Evolutionary conservation across 2,329 filamentous ascomycete species (phyloP), one percentile per base, ranked within the genome.

Genomic region (Fusarium sterilihyphosum): DNA sequence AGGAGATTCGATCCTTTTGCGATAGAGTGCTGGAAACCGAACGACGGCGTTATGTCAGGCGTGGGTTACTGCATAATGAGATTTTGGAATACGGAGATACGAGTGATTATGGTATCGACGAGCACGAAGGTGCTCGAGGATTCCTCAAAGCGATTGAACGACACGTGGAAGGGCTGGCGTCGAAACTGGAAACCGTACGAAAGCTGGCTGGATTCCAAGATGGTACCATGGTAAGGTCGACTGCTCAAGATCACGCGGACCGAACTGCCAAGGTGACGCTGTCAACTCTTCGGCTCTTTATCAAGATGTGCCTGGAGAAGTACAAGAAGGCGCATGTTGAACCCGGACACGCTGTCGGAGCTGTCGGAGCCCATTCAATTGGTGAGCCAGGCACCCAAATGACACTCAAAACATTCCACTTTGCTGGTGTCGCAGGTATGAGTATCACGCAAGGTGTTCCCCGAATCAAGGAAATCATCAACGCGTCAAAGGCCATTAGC

Each of bases 391-490:
- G 96, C 81, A 99, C 96, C 2, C 96, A 99, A 83, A 99, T 99
- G 96, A 99, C 96, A 3, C 86, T 99, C 73, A 98, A 98, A 85
- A 98, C 96, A 81, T 98, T 98, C 91, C 96, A 98, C 93, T 99
- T 99, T 86, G 96, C 96, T 81, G 96, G 96, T 93, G 96, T 99
- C 73, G 96, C 96, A 49, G 96, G 96, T 82, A 98, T 99, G 96
- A 98, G 94, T 88, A 98, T 99, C 81, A 99, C 96, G 0, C 94
- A 98, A 81, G 96, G 96, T 93, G 96, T 99, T 12, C 96, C 96
- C 3, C 96, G 96, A 92, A 99, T 99, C 86, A 99, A 99, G 85
- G 96, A 99, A 87, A 99, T 99, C 77, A 99, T 99, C 91, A 99
- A 99, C 84, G 96, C 96, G 11, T 98, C 95, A 14, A 97, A 95